Conservation (phyloP, 208 protist genomes). For the Trypanosoma mega region DNA sequence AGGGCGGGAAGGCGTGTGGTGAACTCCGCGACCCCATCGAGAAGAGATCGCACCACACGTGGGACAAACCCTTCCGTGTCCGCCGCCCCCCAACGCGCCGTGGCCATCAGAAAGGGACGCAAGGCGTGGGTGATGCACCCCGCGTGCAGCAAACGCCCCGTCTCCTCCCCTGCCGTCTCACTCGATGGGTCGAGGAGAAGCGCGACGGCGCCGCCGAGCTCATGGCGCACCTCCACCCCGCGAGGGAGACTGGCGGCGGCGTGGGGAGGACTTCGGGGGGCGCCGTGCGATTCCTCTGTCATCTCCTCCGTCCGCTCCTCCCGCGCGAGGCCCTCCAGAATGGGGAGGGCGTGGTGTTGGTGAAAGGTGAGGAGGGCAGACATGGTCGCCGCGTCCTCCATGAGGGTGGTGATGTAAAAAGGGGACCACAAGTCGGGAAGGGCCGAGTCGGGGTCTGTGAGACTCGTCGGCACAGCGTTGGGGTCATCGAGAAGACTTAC, state of each 20-base stretch:
- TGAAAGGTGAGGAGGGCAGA: conserved; percentile 57
- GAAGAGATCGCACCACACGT: conserved; percentile 1
- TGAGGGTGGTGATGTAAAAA: conserved; percentile 60
- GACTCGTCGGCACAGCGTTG: conserved; percentile 31
- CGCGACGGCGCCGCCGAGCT: conserved; percentile 47
- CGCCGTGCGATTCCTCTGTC: too few species aligned
- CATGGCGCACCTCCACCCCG: conserved; percentile 42
- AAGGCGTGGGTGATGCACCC: neutral
- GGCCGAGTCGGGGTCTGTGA: conserved; percentile 26
- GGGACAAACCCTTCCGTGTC: conserved; percentile 10
- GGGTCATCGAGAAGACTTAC: conserved; percentile 62
- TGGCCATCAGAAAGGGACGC: neutral
- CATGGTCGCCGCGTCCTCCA: conserved; percentile 39
- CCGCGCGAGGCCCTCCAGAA: conserved; percentile 30
- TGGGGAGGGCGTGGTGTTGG: conserved; percentile 36
- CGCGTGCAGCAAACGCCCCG: too few species aligned
- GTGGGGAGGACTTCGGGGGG: neutral
- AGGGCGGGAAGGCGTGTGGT: conserved; percentile 36
- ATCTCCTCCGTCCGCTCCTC: neutral
- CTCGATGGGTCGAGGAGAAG: conserved; percentile 36
- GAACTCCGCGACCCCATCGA: neutral
- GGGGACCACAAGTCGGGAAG: conserved; percentile 65
- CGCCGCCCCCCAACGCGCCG: too few species aligned
- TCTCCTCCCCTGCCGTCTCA: too few species aligned
- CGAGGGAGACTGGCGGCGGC: neutral